A percentile compares a stretch with the other conserved stretches of the same genome.
phyloP scores from a whole-genome alignment of 306 rosid species.

The Morella rubra region DNA sequence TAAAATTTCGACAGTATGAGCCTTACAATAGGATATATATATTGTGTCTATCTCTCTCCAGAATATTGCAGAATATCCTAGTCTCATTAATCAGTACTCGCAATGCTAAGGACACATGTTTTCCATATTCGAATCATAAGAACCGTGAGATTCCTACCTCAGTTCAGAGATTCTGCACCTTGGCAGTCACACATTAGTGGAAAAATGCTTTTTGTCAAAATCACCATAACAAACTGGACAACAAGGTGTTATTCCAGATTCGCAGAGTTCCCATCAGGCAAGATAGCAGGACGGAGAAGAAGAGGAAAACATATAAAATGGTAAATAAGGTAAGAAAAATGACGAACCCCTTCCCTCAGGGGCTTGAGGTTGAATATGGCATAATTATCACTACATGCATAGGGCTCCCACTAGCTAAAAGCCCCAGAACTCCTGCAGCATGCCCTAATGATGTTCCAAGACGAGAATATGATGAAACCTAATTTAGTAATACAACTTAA shows the following conservation, averaged over 20 bases:
- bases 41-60: no score
- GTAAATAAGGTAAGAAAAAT: no score
- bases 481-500: background rate
- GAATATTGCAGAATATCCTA: no score
- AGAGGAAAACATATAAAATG: background rate
- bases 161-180: background rate
- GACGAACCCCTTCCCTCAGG: no score
- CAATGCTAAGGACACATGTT: no score
- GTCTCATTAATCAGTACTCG: no score
- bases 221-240: background rate
- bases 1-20: no score
- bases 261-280: background rate
- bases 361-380: background rate
- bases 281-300: background rate
- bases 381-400: background rate
- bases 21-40: no score
- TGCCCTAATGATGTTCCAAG: background rate
- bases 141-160: no score
- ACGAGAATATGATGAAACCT: background rate
- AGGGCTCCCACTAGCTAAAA: constrained; percentile 2
- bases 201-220: no score
- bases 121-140: no score
- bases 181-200: background rate
- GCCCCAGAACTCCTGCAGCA: background rate
- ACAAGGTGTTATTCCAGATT: background rate